Conservation (phyloP, 495 filamentous ascomycete genomes). For the Aspergillus mulundensis region DNA sequence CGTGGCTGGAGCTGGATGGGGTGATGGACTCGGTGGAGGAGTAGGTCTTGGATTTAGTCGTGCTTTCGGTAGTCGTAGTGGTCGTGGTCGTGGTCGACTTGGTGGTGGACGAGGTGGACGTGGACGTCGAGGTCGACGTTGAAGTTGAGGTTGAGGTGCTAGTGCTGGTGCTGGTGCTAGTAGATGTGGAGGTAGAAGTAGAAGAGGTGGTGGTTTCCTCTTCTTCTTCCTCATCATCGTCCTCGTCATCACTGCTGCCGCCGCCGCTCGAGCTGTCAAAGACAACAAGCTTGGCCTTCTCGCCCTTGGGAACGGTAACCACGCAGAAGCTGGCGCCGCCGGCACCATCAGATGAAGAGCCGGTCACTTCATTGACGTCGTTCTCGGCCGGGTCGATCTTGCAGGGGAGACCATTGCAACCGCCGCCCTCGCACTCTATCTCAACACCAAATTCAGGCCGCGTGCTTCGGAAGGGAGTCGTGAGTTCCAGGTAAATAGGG, state of each 20-base stretch:
- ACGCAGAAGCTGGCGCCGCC: constrained; percentile 74
- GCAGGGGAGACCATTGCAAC: constrained; percentile 73
- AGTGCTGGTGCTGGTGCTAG: constrained; percentile 11
- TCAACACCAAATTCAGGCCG: constrained; percentile 65
- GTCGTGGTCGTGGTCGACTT: constrained; percentile 1
- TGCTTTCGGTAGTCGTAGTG: constrained; percentile 19
- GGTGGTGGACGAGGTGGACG: constrained; percentile 8
- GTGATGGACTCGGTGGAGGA: constrained; percentile 24
- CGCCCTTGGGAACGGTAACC: constrained; percentile 68
- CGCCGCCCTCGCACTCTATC: constrained; percentile 62
- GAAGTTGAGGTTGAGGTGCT: constrained; percentile 12
- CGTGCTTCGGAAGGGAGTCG: constrained; percentile 53
- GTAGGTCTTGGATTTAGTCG: constrained; percentile 13
- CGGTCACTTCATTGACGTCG: constrained; percentile 58
- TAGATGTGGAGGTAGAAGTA: constrained; percentile 16
- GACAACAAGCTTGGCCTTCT: constrained; percentile 65
- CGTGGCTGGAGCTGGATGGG: constrained; percentile 23
- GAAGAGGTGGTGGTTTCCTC: constrained; percentile 16
- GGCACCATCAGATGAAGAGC: constrained; percentile 52
- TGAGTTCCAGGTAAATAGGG: constrained; percentile 62
- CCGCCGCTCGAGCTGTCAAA: constrained; percentile 40
- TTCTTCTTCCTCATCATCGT: constrained; percentile 12
- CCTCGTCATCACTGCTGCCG: constrained; percentile 13
- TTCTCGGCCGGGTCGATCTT: constrained; percentile 63
- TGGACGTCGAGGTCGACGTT: constrained; percentile 14